A percentile compares a stretch with the other conserved stretches of the same genome.
These are phyloP conservation scores for Ligustrum vulgare DNA, from an alignment of 257 asterid genomes.

Conservation along the genomic window DNA sequence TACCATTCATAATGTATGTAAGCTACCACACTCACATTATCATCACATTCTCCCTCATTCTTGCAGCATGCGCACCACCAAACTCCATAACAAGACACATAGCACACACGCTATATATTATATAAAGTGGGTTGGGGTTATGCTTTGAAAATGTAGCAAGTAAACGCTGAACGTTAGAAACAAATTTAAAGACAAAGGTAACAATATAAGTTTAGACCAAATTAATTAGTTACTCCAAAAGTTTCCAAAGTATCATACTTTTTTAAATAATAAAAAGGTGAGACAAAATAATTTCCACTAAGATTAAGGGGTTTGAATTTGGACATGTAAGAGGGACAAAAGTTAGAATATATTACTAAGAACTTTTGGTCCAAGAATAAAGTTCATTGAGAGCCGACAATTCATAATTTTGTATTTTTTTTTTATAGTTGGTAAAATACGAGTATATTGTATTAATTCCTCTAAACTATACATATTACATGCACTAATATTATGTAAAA, in stretches of 20 bases:
- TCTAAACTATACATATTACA: neutral
- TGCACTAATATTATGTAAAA: neutral
- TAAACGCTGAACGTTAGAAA: neutral
- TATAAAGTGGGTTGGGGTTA: neutral
- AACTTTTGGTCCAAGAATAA: neutral
- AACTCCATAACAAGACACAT: conserved; percentile 28
- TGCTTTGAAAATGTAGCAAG: neutral
- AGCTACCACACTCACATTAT: conserved; percentile 59
- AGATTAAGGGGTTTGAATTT: conserved; percentile 28
- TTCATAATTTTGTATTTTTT: neutral
- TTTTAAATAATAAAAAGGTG: conserved; percentile 47
- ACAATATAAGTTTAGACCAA: conserved; percentile 24
- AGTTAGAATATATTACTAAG: neutral
- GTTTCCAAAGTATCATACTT: conserved; percentile 41
- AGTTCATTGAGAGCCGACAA: conserved; percentile 27
- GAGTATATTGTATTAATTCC: neutral
- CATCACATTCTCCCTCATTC: conserved; percentile 45
- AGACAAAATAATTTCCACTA: conserved; percentile 30
- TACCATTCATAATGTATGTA: conserved; percentile 34
- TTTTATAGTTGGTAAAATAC: neutral
- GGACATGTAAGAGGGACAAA: conserved; percentile 27
- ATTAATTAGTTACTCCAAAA: conserved; percentile 37
- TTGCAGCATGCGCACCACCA: conserved; percentile 87
- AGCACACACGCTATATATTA: neutral
- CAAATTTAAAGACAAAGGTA: conserved; percentile 23